Conservation (phyloP, 331 rosid species). For the Telfairia occidentalis region DNA sequence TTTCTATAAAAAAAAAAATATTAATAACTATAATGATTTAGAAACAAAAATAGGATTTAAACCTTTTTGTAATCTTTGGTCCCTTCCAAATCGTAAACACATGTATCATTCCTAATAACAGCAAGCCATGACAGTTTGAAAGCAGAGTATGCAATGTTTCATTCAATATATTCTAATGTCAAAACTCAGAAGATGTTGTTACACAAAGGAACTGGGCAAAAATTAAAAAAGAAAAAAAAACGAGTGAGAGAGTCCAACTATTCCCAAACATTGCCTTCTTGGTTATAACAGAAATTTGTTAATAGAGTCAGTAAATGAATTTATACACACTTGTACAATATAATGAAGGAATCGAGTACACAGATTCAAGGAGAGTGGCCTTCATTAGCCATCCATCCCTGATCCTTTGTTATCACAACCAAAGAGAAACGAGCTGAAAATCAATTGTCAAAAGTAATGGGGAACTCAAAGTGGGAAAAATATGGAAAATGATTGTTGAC, state of each 20-base stretch:
- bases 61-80: too few species aligned
- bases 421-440: conserved; percentile 25
- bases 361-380: conserved; percentile 37
- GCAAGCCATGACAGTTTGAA: neutral
- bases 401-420: conserved; percentile 39
- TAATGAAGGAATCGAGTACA: conserved; percentile 26
- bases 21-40: too few species aligned
- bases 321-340: conserved; percentile 24
- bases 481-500: conserved; percentile 21
- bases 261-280: neutral
- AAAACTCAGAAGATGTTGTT: conserved; percentile 1
- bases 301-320: conserved; percentile 8
- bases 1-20: too few species aligned
- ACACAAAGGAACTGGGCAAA: neutral
- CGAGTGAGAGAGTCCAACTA: neutral
- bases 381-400: conserved; percentile 44
- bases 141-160: neutral
- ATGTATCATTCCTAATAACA: neutral
- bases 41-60: too few species aligned
- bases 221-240: neutral
- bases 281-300: conserved; percentile 2
- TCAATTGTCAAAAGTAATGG: conserved; percentile 26
- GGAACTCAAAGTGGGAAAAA: conserved; percentile 19
- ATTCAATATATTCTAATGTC: neutral
- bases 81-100: neutral